Percentiles rank a stretch among this genome's conserved stretches.
Conservation (phyloP, 306 rosid genomes). For the Trichosanthes cucumerina region DNA sequence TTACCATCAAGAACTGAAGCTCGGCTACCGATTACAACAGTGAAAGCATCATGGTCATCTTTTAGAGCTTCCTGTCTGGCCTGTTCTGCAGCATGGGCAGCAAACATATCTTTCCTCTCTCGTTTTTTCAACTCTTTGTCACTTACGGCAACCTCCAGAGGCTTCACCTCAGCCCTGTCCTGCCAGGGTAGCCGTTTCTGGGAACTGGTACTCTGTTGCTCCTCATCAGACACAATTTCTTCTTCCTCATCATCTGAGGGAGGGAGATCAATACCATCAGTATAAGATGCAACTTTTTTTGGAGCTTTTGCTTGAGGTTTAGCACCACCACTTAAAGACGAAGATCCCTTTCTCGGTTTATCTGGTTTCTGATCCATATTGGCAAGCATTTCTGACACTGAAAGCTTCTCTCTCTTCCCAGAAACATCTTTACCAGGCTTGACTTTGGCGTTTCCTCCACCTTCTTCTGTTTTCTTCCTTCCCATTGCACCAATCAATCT, state of each 20-base stretch:
- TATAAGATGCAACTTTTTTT: slow-evolving; percentile 27
- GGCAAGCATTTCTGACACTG: slow-evolving; percentile 24
- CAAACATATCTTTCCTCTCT: slow-evolving; percentile 52
- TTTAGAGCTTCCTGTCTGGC: slow-evolving; percentile 51
- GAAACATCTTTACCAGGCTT: slow-evolving; percentile 9
- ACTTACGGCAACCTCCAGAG: slow-evolving; percentile 26
- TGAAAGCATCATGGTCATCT: slow-evolving; percentile 71
- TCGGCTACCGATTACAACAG: slow-evolving; percentile 59
- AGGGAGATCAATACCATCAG: slow-evolving; percentile 43
- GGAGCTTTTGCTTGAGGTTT: slow-evolving; percentile 35
- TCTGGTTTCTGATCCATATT: slow-evolving; percentile 38
- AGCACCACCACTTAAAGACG: slow-evolving; percentile 17
- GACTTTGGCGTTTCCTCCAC: background rate
- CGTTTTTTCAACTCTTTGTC: slow-evolving; percentile 41
- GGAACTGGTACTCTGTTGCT: slow-evolving; percentile 8
- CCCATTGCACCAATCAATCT: slow-evolving; percentile 13
- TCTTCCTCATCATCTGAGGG: slow-evolving; percentile 59
- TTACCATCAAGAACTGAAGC: slow-evolving; percentile 49
- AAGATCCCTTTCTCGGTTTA: slow-evolving; percentile 24
- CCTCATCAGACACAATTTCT: slow-evolving; percentile 23
- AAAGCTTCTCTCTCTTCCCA: slow-evolving; percentile 14
- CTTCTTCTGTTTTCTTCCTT: slow-evolving; percentile 16
- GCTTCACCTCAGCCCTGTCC: slow-evolving; percentile 23
- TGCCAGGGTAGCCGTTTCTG: slow-evolving; percentile 20
- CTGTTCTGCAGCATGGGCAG: slow-evolving; percentile 34